Base-by-base conservation (phyloP, 2,329 filamentous ascomycete genomes). In the Stagonosporopsis cucurbitacearum region DNA sequence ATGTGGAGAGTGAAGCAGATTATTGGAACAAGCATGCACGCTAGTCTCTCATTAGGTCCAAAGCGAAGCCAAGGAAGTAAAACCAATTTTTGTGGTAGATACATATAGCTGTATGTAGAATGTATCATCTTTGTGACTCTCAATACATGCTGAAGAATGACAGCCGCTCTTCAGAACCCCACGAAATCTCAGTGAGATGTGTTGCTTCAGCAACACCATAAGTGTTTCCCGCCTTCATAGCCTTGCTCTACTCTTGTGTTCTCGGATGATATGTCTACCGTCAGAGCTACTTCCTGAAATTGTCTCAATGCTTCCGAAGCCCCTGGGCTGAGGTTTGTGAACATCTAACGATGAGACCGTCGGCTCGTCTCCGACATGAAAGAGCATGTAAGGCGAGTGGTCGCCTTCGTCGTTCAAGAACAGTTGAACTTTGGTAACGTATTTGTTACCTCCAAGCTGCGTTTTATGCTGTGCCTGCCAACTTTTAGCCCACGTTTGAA, bases 391-490 rank as follows among this genome's bases (percentile, higher is more conserved):
- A 8, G 46, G 36, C 13, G 7, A 20, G 15, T 26, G 28, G 5
- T 26, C 20, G 1, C 26, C 11, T 4, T 25, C 32, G 3, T 50
- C 15, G 15, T 42, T 17, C 36, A 19, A n/a, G 12, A 35, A 43
- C 15, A 50, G 12, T 23, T 50, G 39, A 2, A 46, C 47, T 32
- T 44, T 26, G 13, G 37, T 12, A 1, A 61, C 41, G 11, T 48
- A 48, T 26, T 39, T 59, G n/a, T 58, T 50, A 12, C 41, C 40
- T 1, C 52, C 52, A 11, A 57, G 50, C n/a, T 61, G 56, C 1
- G 13, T 22, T 20, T 60, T 59, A 19, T 60, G 58, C 13, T 60
- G 51, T 4, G 43, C 44, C 7, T 42, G 9, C 12, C 1, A 9
- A 26, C 3, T 9, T 15, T 42, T 7, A 42, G 39, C 15, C 15